Percentiles rank a stretch among this genome's conserved stretches.
These are phyloP conservation scores for Barbarea vulgaris DNA, from an alignment of 345 rosid species.

Conservation along the genomic window DNA sequence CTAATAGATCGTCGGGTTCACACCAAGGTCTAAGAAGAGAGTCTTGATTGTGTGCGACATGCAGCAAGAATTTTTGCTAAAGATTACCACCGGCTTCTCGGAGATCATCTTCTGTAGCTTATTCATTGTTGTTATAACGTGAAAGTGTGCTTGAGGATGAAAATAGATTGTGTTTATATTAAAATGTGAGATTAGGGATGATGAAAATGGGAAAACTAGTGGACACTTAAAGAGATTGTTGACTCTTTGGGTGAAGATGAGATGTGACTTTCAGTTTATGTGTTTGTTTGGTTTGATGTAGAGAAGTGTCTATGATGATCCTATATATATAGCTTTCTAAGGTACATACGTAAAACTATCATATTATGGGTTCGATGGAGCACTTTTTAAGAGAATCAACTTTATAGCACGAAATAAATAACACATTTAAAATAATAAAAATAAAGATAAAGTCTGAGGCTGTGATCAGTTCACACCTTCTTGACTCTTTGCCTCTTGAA, in stretches of 20 bases:
- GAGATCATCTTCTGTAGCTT: slow-evolving; percentile 52
- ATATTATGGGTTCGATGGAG: not conserved
- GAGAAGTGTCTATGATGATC: not conserved
- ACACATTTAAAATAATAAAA: not conserved
- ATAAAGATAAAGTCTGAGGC: not conserved
- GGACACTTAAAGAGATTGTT: not conserved
- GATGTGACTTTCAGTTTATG: slow-evolving; percentile 24
- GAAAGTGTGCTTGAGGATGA: not conserved
- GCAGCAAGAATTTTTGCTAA: slow-evolving; percentile 71
- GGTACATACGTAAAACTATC: not conserved
- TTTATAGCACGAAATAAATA: slow-evolving; percentile 6
- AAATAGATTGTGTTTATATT: not conserved
- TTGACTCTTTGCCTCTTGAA: slow-evolving; percentile 26
- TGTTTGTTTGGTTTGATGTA: slow-evolving; percentile 18
- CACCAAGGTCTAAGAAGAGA: slow-evolving; percentile 65
- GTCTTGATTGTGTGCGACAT: slow-evolving; percentile 77
- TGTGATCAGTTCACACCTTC: not conserved
- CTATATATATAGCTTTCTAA: slow-evolving; percentile 16
- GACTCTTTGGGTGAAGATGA: slow-evolving; percentile 6
- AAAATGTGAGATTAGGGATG: not conserved
- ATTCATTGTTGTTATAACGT: slow-evolving; percentile 48
- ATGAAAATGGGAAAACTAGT: not conserved
- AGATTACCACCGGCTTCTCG: slow-evolving; percentile 76
- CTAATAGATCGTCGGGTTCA: slow-evolving; percentile 60
- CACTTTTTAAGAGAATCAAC: slow-evolving; percentile 19